phyloP scores from a whole-genome alignment of 176 grass and related monocot genomes.

The Alopecurus myosuroides region DNA sequence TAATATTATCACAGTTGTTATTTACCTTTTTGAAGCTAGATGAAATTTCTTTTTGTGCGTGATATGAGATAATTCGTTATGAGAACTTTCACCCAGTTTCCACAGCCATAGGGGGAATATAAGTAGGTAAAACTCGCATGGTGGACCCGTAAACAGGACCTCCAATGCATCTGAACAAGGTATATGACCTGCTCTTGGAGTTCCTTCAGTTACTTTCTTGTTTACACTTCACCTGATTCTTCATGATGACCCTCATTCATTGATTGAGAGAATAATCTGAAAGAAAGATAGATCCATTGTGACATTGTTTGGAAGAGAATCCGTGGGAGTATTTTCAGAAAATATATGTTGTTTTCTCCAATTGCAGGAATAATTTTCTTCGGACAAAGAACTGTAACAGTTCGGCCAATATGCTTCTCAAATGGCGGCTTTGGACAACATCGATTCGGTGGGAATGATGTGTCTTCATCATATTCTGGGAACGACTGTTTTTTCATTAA shows the following conservation, averaged over 20 bases:
- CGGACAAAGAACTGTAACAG: conserved; percentile 51
- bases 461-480: too few species aligned
- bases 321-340: too few species aligned
- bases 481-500: too few species aligned
- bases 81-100: conserved; percentile 50
- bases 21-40: too few species aligned
- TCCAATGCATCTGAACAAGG: conserved; percentile 77
- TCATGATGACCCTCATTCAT: too few species aligned
- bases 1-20: too few species aligned
- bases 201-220: neutral
- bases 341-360: neutral
- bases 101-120: conserved; percentile 80
- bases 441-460: too few species aligned
- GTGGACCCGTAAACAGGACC: conserved; percentile 49
- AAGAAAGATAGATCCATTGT: too few species aligned
- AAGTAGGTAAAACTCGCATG: conserved; percentile 73
- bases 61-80: too few species aligned
- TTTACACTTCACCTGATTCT: too few species aligned
- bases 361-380: conserved; percentile 63
- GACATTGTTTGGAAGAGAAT: neutral
- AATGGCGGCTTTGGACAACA: conserved; percentile 91
- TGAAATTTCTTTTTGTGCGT: too few species aligned
- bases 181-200: conserved; percentile 12
- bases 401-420: conserved; percentile 74
- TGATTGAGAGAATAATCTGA: too few species aligned